A percentile compares a stretch with the other conserved stretches of the same genome.
phyloP scores from a whole-genome alignment of 352 stramenopile species.

The Globisporangium rhizosaccharum region DNA sequence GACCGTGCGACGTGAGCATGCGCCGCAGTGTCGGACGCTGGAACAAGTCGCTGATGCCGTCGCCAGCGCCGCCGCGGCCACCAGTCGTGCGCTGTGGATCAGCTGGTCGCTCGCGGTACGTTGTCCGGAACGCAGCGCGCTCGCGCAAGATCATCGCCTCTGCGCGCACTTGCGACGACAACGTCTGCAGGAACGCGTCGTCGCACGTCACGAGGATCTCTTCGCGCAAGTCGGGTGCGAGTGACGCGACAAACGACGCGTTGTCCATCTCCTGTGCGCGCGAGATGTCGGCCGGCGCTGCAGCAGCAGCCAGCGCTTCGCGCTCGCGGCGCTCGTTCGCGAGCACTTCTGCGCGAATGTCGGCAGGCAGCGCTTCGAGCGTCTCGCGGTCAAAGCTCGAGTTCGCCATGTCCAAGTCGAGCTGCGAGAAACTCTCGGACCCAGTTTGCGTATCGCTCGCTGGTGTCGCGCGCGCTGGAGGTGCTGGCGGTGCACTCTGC shows the following conservation, averaged over 20 bases:
- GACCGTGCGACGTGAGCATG: constrained; percentile 74
- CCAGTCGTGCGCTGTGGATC: constrained; percentile 17
- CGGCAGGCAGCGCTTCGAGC: constrained; percentile 93
- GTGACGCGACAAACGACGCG: constrained; percentile 95
- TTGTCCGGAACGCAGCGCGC: constrained; percentile 75
- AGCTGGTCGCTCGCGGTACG: constrained; percentile 53
- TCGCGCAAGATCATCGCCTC: constrained; percentile 96
- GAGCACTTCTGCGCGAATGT: constrained; percentile 96
- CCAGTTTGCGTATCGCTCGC: constrained; percentile 14
- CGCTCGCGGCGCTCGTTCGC: constrained; percentile 94
- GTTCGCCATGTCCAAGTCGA: constrained; percentile 81
- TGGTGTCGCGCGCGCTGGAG: constrained; percentile 17
- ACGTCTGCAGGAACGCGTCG: constrained; percentile 91
- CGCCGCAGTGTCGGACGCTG: constrained; percentile 67
- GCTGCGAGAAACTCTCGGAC: constrained; percentile 68
- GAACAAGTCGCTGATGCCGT: constrained; percentile 62
- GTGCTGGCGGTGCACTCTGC: constrained; percentile 41
- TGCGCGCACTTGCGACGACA: constrained; percentile 91
- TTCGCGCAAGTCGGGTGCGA: constrained; percentile 92
- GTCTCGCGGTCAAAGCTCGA: constrained; percentile 94
- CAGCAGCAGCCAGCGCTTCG: constrained; percentile 59
- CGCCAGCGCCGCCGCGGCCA: constrained; percentile 26
- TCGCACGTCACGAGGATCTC: constrained; percentile 97
- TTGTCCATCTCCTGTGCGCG: constrained; percentile 98
- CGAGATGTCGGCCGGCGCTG: constrained; percentile 87